Evolutionary conservation across 495 filamentous ascomycete genomes (phyloP), one percentile per base, ranked within the genome.

Genomic region (Astrocystis sublimbata): DNA sequence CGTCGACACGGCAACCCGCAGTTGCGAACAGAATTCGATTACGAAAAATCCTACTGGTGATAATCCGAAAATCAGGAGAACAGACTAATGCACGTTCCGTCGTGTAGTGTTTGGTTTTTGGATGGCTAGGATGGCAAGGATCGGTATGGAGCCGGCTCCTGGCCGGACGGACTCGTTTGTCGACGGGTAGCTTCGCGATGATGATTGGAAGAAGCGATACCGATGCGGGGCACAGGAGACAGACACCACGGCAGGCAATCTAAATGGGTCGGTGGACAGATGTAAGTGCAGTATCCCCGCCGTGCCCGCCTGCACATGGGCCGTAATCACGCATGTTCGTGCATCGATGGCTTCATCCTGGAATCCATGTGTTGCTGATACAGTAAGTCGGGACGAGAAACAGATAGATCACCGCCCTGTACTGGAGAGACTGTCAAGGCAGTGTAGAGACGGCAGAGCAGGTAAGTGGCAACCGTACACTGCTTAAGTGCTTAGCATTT

Each of bases 341-440:
- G 55, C 40, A 50, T 12, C 28, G 26, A 59, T 59, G 30, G 56
- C 56, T 49, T 59, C 56, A 59, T 50, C 30, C 40, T 8, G 24
- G 36, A 58, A 42, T 7, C 56, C 10, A 38, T 49, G 33, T 26
- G 43, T 31, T 21, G 43, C 17, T 35, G 41, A 49, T 59, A 59
- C 56, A 59, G 56, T 59, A 59, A 59, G 56, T 59, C 42, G 45
- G 42, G 47, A n/a, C n/a, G n/a, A 42, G 56, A 59, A 47, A 36
- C 56, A 26, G 21, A 50, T 59, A 36, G 56, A 45, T 33, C 54
- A 24, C 54, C 54, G 54, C 54, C 21, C 21, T 57, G n/a, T n/a
- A n/a, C n/a, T n/a, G n/a, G n/a, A n/a, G n/a, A n/a, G n/a, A n/a
- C n/a, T n/a, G n/a, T n/a, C n/a, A n/a, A n/a, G n/a, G n/a, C n/a